Evolutionary conservation across 768 basidiomycete genomes (phyloP).

Genomic region (Gymnopilus dilepis): DNA sequence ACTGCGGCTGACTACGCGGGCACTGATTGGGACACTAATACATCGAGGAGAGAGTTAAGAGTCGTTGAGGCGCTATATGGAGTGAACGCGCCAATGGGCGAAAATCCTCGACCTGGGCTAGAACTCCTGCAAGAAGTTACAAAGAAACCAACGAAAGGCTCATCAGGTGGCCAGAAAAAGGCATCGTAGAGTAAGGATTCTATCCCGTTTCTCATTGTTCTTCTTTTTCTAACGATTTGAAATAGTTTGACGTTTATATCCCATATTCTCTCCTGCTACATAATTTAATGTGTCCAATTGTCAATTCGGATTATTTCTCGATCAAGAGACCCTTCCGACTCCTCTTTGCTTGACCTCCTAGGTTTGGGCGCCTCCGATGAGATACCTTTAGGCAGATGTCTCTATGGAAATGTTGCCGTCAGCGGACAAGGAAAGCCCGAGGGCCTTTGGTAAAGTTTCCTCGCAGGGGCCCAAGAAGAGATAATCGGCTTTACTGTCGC

Average conservation of each 20-base stretch:
- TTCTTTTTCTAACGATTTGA: too few relatives aligned
- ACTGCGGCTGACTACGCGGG: not conserved
- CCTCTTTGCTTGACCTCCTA: too few relatives aligned
- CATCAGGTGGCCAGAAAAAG: too few relatives aligned
- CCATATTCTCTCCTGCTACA: too few relatives aligned
- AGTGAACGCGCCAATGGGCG: slow-evolving; percentile 34
- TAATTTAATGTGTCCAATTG: too few relatives aligned
- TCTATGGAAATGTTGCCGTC: slow-evolving; percentile 19
- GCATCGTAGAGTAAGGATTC: too few relatives aligned
- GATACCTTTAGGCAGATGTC: not conserved
- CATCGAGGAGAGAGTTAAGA: slow-evolving; percentile 41
- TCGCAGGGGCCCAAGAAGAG: slow-evolving; percentile 57
- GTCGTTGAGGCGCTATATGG: slow-evolving; percentile 62
- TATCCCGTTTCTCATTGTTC: too few relatives aligned
- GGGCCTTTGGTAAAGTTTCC: slow-evolving; percentile 45
- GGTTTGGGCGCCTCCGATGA: not conserved
- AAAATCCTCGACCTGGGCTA: slow-evolving; percentile 45
- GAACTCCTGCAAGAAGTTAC: slow-evolving; percentile 57
- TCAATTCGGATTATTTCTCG: too few relatives aligned
- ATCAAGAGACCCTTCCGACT: too few relatives aligned
- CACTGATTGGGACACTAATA: slow-evolving; percentile 34
- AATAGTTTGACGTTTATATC: too few relatives aligned
- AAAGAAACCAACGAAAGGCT: too few relatives aligned
- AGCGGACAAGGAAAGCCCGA: slow-evolving; percentile 32
- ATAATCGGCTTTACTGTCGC: slow-evolving; percentile 51